Base-by-base conservation (phyloP, 208 protist species). In the Trypanosoma avium region DNA sequence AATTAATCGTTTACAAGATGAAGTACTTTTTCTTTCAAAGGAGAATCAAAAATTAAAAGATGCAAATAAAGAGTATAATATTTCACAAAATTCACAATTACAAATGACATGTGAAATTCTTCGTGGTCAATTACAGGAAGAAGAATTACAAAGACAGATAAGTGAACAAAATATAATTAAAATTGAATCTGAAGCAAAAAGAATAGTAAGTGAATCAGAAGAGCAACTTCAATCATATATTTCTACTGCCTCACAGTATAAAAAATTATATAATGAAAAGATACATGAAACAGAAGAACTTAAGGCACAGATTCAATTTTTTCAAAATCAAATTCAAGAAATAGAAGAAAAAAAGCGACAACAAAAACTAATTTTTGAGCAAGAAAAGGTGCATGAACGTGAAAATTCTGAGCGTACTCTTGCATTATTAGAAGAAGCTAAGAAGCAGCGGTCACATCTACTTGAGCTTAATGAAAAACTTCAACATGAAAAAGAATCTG, bases 101-200 rank as follows among this genome's bases (percentile, higher is more conserved):
- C 70, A 80, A 53, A 61, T 84, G 22, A 77, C 71, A 19, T 47
- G 77, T 3, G 78, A 88, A 46, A 75, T 84, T 63, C 73, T 85
- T 3, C 70, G 70, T 22, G 61, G 66, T 33, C 64, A 82, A 46
- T 35, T 83, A 21, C 56, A 81, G 45, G 59, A 40, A 5, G 71
- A 72, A 24, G 75, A 85, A 60, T n/a, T 72, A 9, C 72, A 84
- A 52, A 54, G 46, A 35, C 61, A 62, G 21, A 19, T 56, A 4
- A 43, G 65, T 12, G 54, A 72, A 15, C 21, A 58, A 42, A 32
- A 35, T 19, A 19, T 7, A 26, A 5, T 46, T 42, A 12, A 8
- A n/a, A 27, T 61, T 17, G 27, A 58, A 21, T 42, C 46, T 22
- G 65, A 79, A 21, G 35, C 42, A 30, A 68, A 67, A 27, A 33